These are phyloP conservation scores for Chaetomium sp. DNA, from an alignment of 2,329 filamentous ascomycete species.

Conservation along the genomic window DNA sequence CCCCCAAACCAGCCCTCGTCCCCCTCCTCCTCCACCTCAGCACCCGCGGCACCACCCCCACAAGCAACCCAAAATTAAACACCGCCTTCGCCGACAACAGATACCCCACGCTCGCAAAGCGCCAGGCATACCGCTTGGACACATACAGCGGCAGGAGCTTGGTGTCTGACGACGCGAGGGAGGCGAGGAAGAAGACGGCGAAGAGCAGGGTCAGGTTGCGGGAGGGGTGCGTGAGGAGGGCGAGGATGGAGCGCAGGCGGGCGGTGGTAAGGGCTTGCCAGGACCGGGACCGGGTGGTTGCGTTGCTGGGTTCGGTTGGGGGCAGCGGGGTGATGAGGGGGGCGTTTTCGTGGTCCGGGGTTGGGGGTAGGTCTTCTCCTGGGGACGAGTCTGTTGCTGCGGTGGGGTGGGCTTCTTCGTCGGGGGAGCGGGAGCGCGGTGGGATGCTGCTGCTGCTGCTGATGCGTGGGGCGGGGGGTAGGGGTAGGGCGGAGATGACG, in stretches of 20 bases:
- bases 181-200: conserved; percentile 50
- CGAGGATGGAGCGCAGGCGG: conserved; percentile 38
- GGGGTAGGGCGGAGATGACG: conserved; percentile 39
- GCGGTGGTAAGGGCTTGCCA: conserved; percentile 39
- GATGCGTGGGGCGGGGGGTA: neutral
- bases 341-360: conserved; percentile 32
- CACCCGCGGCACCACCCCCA: conserved; percentile 44
- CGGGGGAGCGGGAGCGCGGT: neutral
- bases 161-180: conserved; percentile 54
- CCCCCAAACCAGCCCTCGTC: neutral
- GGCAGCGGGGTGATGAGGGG: conserved; percentile 41
- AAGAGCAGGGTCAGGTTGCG: conserved; percentile 49
- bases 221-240: conserved; percentile 20
- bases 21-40: conserved; percentile 14
- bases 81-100: conserved; percentile 52
- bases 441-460: neutral
- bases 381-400: too few species aligned
- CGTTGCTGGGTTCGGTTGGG: neutral
- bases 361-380: too few species aligned
- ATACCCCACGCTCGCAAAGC: conserved; percentile 51
- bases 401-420: conserved; percentile 37
- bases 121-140: conserved; percentile 52
- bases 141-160: conserved; percentile 55
- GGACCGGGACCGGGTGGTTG: conserved; percentile 36
- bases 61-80: conserved; percentile 51